Conservation (phyloP, 2,329 filamentous ascomycete genomes). For the Phaeoacremonium minimum region DNA sequence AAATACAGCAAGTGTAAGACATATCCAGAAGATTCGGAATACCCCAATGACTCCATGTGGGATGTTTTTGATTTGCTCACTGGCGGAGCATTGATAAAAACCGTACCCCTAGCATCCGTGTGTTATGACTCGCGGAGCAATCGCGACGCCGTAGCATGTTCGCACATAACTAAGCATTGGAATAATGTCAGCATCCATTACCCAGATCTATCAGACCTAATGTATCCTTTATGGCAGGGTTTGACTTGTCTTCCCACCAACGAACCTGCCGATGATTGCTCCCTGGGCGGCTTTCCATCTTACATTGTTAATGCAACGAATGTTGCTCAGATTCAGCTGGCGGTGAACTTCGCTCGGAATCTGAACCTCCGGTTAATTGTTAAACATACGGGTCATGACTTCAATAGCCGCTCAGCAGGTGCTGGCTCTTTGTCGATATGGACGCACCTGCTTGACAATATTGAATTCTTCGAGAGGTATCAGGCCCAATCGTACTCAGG, state of each 20-base stretch:
- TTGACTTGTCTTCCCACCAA: slow-evolving; percentile 26
- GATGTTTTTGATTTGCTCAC: slow-evolving; percentile 45
- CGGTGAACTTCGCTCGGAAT: slow-evolving; percentile 39
- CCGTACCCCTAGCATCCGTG: slow-evolving; percentile 43
- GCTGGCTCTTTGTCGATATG: slow-evolving; percentile 29
- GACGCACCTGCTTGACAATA: slow-evolving; percentile 27
- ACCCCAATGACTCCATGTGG: slow-evolving; percentile 46
- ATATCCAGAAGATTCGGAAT: slow-evolving; percentile 45
- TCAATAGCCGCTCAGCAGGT: slow-evolving; percentile 28
- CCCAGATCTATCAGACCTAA: slow-evolving; percentile 5
- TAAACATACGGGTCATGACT: slow-evolving; percentile 49
- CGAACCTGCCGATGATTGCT: slow-evolving; percentile 21
- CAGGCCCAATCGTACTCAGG: slow-evolving; percentile 28
- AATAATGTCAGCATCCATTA: slow-evolving; percentile 27
- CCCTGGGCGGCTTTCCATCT: slow-evolving; percentile 27
- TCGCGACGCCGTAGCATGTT: slow-evolving; percentile 34
- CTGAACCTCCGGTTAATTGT: slow-evolving; percentile 44
- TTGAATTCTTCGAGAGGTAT: slow-evolving; percentile 23
- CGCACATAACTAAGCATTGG: slow-evolving; percentile 28
- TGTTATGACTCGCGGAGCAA: slow-evolving; percentile 45
- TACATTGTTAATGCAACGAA: slow-evolving; percentile 31
- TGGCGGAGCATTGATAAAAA: slow-evolving; percentile 44
- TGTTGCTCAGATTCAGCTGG: slow-evolving; percentile 27
- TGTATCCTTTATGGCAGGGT: slow-evolving; percentile 6
- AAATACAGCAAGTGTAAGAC: slow-evolving; percentile 11